Percentiles rank a stretch among this genome's conserved stretches.
Evolutionary conservation across 2,329 filamentous ascomycete species (phyloP).

Genomic region (Aurifilum marmelostoma): DNA sequence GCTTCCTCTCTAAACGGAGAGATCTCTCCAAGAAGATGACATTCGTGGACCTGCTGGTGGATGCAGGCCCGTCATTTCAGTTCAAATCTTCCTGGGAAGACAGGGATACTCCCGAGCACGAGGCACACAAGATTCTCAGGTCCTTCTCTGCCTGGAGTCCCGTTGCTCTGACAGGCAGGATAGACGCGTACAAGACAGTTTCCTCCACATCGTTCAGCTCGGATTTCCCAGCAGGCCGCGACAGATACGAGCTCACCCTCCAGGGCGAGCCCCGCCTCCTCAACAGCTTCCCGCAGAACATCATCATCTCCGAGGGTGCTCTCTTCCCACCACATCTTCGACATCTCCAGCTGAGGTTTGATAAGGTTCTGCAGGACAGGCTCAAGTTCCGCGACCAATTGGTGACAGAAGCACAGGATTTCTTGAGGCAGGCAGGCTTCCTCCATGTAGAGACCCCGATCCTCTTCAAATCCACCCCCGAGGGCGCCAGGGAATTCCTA

Average conservation of each 20-base stretch:
- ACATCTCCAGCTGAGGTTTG: constrained; percentile 83
- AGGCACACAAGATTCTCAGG: constrained; percentile 47
- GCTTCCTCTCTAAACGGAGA: constrained; percentile 71
- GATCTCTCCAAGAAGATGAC: constrained; percentile 70
- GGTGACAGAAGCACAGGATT: constrained; percentile 53
- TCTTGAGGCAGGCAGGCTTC: constrained; percentile 63
- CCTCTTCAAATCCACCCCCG: constrained; percentile 95
- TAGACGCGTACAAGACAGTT: constrained; percentile 33
- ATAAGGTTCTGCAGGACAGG: constrained; percentile 66
- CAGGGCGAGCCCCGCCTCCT: constrained; percentile 68
- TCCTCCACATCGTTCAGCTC: background rate
- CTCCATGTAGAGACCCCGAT: constrained; percentile 88
- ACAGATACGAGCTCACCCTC: constrained; percentile 59
- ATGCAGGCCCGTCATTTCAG: constrained; percentile 42
- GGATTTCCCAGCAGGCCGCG: constrained; percentile 31
- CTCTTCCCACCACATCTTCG: constrained; percentile 75
- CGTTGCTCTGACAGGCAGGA: constrained; percentile 51
- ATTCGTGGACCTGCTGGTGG: constrained; percentile 63
- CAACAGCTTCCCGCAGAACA: constrained; percentile 73
- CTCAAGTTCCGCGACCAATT: constrained; percentile 71
- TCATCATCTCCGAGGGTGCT: constrained; percentile 75
- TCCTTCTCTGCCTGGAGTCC: constrained; percentile 55
- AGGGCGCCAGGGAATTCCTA: constrained; percentile 92
- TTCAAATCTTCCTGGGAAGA: constrained; percentile 46
- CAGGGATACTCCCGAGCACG: constrained; percentile 40